Percentiles rank a stretch among this genome's conserved stretches.
These are phyloP conservation scores for Escovopsis sp. DNA, from an alignment of 2,329 filamentous ascomycete species.

Conservation along the genomic window DNA sequence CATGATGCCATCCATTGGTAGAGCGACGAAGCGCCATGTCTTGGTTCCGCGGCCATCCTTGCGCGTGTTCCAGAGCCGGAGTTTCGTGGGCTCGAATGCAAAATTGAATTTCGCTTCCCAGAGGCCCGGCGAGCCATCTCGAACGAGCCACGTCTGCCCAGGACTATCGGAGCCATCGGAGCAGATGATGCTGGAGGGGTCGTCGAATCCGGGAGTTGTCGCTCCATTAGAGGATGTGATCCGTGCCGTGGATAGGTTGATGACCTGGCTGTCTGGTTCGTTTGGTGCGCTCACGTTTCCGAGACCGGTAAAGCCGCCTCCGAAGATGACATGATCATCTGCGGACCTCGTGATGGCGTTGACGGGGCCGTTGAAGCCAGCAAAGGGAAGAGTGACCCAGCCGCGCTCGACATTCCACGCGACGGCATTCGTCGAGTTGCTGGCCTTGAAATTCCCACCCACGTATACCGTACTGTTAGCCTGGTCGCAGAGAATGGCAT, in stretches of 20 bases:
- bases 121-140: slow-evolving; percentile 59
- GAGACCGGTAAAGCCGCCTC: slow-evolving; percentile 75
- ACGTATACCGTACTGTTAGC: slow-evolving; percentile 71
- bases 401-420: slow-evolving; percentile 55
- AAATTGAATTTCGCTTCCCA: slow-evolving; percentile 78
- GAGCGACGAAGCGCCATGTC: slow-evolving; percentile 72
- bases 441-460: slow-evolving; percentile 69
- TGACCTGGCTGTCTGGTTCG: slow-evolving; percentile 56
- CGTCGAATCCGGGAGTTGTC: slow-evolving; percentile 47
- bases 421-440: slow-evolving; percentile 79
- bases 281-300: slow-evolving; percentile 62
- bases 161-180: slow-evolving; percentile 47
- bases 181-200: slow-evolving; percentile 75
- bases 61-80: slow-evolving; percentile 80
- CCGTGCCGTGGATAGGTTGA: slow-evolving; percentile 70
- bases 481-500: slow-evolving; percentile 68
- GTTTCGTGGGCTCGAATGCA: slow-evolving; percentile 71
- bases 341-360: slow-evolving; percentile 67
- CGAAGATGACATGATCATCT: slow-evolving; percentile 81
- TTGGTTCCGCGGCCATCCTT: slow-evolving; percentile 73
- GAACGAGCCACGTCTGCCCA: slow-evolving; percentile 67
- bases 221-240: slow-evolving; percentile 54
- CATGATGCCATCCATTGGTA: slow-evolving; percentile 85
- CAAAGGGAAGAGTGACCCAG: slow-evolving; percentile 76
- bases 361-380: slow-evolving; percentile 88